A percentile compares a stretch with the other conserved stretches of the same genome.
Conservation (phyloP, 495 filamentous ascomycete genomes). For the Aspergillus nidulans region DNA sequence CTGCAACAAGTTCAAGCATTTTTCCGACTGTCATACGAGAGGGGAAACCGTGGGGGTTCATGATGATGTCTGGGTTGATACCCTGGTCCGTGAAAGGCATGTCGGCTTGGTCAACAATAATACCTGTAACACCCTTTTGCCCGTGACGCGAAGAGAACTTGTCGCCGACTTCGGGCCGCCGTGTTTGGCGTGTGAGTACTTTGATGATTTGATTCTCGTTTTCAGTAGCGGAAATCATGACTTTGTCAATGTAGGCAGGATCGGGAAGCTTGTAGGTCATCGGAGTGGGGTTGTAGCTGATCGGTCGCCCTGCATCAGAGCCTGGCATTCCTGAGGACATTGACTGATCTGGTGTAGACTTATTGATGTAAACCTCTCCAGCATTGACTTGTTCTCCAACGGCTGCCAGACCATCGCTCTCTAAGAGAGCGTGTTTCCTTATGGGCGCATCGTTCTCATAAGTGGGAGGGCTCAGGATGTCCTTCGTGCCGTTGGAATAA, state of each 20-base stretch:
- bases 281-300: constrained; percentile 62
- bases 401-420: constrained; percentile 74
- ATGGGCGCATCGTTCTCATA: constrained; percentile 60
- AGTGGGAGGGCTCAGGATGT: constrained; percentile 61
- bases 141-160: constrained; percentile 98
- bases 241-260: constrained; percentile 86
- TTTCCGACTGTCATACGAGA: constrained; percentile 99
- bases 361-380: constrained; percentile 84
- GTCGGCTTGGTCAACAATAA: constrained; percentile 92
- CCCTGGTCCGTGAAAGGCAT: constrained; percentile 94
- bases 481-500: constrained; percentile 74
- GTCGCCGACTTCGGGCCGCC: constrained; percentile 89
- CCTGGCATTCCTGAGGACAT: constrained; percentile 55
- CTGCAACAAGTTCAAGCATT: constrained; percentile 90
- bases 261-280: constrained; percentile 82
- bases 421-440: constrained; percentile 68
- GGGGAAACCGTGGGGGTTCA: constrained; percentile 99
- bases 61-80: constrained; percentile 94
- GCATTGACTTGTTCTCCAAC: constrained; percentile 70
- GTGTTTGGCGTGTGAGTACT: constrained; percentile 86
- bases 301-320: constrained; percentile 52
- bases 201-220: constrained; percentile 78
- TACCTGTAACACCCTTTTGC: constrained; percentile 96
- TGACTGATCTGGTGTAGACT: constrained; percentile 72
- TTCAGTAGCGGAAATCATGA: constrained; percentile 85